These are phyloP conservation scores for Gossypium ekmanianum DNA, from an alignment of 345 rosid genomes.

Conservation along the genomic window DNA sequence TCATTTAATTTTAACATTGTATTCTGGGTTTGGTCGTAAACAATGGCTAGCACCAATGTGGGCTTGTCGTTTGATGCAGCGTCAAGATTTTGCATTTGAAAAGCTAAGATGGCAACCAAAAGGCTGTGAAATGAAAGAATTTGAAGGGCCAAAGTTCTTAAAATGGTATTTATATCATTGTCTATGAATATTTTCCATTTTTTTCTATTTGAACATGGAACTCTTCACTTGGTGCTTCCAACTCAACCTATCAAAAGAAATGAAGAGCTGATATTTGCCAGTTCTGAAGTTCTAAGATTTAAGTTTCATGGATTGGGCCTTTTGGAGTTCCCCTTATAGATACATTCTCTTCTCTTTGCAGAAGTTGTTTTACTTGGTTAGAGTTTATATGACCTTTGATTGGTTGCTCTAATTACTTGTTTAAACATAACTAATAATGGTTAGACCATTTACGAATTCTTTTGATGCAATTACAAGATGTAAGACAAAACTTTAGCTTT, in stretches of 20 bases:
- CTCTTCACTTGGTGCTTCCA: background rate
- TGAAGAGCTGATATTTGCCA: constrained; percentile 3
- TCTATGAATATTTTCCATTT: constrained; percentile 5
- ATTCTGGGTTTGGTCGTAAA: constrained; percentile 67
- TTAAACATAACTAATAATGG: background rate
- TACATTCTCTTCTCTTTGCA: constrained; percentile 1
- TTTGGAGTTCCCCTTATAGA: background rate
- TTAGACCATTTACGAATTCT: background rate
- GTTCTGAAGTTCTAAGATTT: background rate
- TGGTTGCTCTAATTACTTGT: background rate
- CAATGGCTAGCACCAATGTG: constrained; percentile 91
- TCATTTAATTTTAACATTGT: too few species aligned
- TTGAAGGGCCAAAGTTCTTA: constrained; percentile 68
- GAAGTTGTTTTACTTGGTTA: constrained; percentile 12
- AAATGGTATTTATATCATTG: constrained; percentile 43
- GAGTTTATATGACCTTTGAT: background rate
- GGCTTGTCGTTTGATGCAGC: constrained; percentile 91
- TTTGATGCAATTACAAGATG: constrained; percentile 45
- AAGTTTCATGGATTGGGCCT: constrained; percentile 7
- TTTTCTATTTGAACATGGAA: constrained; percentile 3
- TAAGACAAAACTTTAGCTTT: constrained; percentile 66
- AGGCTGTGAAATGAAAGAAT: constrained; percentile 74
- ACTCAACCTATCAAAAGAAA: background rate
- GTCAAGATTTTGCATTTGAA: constrained; percentile 78
- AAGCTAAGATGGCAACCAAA: constrained; percentile 80